Base-by-base conservation (phyloP, 495 filamentous ascomycete genomes). In the Penicillium chermesinum region DNA sequence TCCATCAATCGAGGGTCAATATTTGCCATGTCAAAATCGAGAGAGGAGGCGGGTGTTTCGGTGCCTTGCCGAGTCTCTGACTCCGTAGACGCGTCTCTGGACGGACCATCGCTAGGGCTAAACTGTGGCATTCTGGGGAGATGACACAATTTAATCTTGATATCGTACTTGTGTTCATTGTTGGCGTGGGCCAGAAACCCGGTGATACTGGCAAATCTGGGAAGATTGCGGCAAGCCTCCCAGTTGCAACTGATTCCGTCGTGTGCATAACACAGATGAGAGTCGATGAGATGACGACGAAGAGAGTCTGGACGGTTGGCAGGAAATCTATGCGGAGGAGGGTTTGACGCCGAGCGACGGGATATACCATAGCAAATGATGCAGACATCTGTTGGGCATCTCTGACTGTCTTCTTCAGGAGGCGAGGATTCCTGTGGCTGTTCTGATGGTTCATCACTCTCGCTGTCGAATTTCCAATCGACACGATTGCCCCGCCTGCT, bases 321-420 rank as follows among this genome's bases (percentile, higher is more conserved):
- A 41, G 63, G 58, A 55, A 66, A 62, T 52, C 46, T 56, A 44
- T 64, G 44, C 32, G 49, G 59, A 61, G 53, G 55, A 53, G 50
- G 59, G 34, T 59, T 66, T 19, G 55, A 66, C 21, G 45, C 15
- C 36, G 48, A 64, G 38, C 41, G 49, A 36, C 52, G 48, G 30
- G 58, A 63, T 58, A 51, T 6, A 57, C 63, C 50, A 46, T 16
- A 61, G 52, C 44, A 63, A 32, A 66, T 59, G 33, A 63, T 66
- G 46, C 52, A 63, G 30, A 63, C 30, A 59, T 63, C 48, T n/a
- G 46, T 65, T 48, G 45, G 52, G 36, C 41, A 62, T 44, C 35
- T 34, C 25, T 35, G n/a, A 36, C 14, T 41, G 27, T 53, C 46
- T 38, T 54, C 47, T 47, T 59, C 22, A 33, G 46, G 32, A 38